Evolutionary conservation across 2,329 filamentous ascomycete species (phyloP).

Genomic region (Alternaria solani): DNA sequence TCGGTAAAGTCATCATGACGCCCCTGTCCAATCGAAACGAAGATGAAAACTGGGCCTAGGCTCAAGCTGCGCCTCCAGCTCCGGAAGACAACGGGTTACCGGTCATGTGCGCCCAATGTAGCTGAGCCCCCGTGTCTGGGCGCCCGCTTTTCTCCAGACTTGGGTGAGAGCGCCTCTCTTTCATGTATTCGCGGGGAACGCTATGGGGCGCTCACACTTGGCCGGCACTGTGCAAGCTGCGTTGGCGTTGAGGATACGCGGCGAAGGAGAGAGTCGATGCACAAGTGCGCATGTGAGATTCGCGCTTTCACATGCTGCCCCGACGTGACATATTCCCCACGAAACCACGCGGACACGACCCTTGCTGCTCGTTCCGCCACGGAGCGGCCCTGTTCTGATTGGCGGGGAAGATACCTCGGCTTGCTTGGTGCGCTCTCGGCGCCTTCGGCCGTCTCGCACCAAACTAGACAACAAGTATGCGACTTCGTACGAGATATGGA

Average conservation of each 20-base stretch:
- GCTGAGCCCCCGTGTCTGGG: not conserved
- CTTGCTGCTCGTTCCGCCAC: not conserved
- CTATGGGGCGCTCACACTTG: not conserved
- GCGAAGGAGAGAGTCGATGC: not conserved
- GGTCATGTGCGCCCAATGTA: conserved; percentile 2
- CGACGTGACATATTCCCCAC: not conserved
- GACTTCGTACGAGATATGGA: conserved; percentile 8
- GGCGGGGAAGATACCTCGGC: conserved; percentile 12
- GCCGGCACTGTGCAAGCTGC: not conserved
- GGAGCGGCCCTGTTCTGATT: not conserved
- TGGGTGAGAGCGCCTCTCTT: not conserved
- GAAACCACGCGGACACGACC: not conserved
- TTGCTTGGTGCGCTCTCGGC: not conserved
- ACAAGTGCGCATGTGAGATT: conserved; percentile 3
- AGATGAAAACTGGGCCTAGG: conserved; percentile 6
- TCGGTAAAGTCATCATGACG: conserved; percentile 3
- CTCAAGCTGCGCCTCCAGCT: not conserved
- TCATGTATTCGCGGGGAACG: conserved; percentile 2
- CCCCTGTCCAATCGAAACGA: not conserved
- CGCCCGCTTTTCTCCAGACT: conserved; percentile 6
- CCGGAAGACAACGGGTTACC: not conserved
- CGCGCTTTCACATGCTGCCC: not conserved
- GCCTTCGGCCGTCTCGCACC: not conserved
- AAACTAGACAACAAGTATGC: not conserved
- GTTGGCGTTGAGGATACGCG: not conserved